A percentile compares a stretch with the other conserved stretches of the same genome.
phyloP scores from a whole-genome alignment of 2,329 filamentous ascomycete species.

The Alternaria ethzedia region DNA sequence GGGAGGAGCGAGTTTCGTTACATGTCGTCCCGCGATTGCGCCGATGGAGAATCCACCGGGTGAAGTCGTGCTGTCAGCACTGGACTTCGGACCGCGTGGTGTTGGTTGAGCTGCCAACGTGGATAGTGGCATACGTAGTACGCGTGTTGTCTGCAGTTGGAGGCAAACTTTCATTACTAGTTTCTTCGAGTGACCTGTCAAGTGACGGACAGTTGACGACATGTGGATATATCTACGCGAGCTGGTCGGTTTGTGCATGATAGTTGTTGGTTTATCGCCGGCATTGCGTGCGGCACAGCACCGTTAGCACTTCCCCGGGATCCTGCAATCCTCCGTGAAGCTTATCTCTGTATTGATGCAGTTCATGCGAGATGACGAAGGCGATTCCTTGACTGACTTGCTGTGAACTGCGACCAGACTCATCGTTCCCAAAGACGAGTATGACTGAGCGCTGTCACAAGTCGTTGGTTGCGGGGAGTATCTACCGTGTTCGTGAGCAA shows the following conservation, averaged over 20 bases:
- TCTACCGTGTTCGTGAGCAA: background rate
- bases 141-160: background rate
- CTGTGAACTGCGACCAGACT: background rate
- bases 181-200: background rate
- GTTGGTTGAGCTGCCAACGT: background rate
- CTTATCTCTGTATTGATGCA: background rate
- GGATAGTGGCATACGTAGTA: background rate
- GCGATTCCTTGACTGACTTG: too few relatives aligned
- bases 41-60: background rate
- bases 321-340: background rate
- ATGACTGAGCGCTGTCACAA: background rate
- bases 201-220: background rate
- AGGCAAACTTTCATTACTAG: background rate
- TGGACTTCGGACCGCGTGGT: background rate
- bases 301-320: background rate
- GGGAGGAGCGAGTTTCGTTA: constrained; percentile 1
- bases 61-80: background rate
- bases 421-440: background rate
- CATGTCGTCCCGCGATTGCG: constrained; percentile 1
- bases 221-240: background rate
- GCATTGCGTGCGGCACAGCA: background rate
- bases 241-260: background rate
- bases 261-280: background rate
- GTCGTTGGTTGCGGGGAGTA: background rate
- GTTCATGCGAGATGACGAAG: background rate